These are phyloP conservation scores for Tuber calosporum DNA, from an alignment of 495 filamentous ascomycete species.

Conservation along the genomic window DNA sequence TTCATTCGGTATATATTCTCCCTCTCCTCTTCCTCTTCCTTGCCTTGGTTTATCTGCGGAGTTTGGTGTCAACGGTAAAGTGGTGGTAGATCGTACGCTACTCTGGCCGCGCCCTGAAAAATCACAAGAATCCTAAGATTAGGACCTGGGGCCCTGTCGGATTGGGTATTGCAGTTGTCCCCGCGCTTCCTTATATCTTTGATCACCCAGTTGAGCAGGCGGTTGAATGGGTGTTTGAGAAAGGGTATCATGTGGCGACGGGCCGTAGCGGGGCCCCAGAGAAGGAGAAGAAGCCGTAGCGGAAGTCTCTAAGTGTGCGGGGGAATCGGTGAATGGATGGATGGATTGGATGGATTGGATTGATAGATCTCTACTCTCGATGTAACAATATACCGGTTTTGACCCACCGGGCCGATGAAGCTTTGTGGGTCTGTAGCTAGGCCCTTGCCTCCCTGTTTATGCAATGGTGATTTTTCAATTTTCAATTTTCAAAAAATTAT, in stretches of 20 bases:
- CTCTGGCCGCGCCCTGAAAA: constrained; percentile 71
- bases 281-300: constrained; percentile 52
- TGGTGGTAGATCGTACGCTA: constrained; percentile 60
- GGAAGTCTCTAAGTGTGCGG: background rate
- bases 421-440: background rate
- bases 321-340: background rate
- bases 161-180: constrained; percentile 78
- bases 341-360: background rate
- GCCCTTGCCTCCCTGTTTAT: background rate
- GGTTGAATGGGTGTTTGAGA: constrained; percentile 83
- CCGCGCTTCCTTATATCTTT: constrained; percentile 80
- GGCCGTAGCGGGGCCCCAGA: constrained; percentile 42
- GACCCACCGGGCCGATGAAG: background rate
- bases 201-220: constrained; percentile 88
- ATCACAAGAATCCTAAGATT: constrained; percentile 62
- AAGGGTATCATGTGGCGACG: constrained; percentile 51
- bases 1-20: constrained; percentile 55
- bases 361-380: constrained; percentile 2
- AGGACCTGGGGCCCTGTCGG: constrained; percentile 87
- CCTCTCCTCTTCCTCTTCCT: background rate
- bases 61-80: constrained; percentile 13
- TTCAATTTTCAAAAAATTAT: too few species aligned
- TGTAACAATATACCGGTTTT: background rate
- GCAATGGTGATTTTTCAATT: background rate
- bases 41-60: background rate